Base-by-base conservation (phyloP, 2,329 filamentous ascomycete genomes). In the Peltaster fructicola region DNA sequence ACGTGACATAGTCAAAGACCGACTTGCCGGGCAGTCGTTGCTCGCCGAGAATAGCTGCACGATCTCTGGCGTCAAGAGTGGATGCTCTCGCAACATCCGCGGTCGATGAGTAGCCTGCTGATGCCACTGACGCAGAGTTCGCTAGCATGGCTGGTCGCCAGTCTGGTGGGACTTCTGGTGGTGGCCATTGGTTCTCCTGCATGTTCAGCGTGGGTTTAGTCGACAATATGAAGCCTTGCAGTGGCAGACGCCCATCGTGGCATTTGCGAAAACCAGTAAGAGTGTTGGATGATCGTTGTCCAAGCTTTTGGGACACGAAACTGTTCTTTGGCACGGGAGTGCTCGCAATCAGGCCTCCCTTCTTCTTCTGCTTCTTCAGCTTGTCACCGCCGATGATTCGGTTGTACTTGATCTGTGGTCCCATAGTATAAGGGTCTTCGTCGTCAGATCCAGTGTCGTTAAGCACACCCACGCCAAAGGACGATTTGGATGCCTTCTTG, bases 361-460 rank as follows among this genome's bases (percentile, higher is more conserved):
- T 41, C 2, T 30, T 21, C 30, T 67, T 68, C 43, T 74, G 72
- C 40, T 67, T 77, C 46, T 80, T 84, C 47, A 74, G 76, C 50
- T 79, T 91, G 34, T 84, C 75, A 0, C 73, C 76, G 10, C 80
- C 82, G 31, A 93, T 68, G 4, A 74, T 63, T 19, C 73, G 68
- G 39, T 79, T 91, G 50, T 91, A 92, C 8, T 74, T 80, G 46
- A 93, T 90, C 37, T 72, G 75, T 0, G 88, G 88, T 0, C 85
- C 85, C 26, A 95, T 73, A 30, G 85, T 78, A 45, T 92, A 95
- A 0, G 81, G 78, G 41, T 93, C 84, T 40, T 95, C 88, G 22
- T 93, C 84, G 37, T 95, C 88, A 4, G 85, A 93, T 7, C 82
- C 84, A 11, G 74, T 88, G 37, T 93, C 85, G 40, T 95, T 93